These are phyloP conservation scores for Hemisphaericaspora nanyangensis DNA, from an alignment of 805 yeast genomes.

Conservation along the genomic window DNA sequence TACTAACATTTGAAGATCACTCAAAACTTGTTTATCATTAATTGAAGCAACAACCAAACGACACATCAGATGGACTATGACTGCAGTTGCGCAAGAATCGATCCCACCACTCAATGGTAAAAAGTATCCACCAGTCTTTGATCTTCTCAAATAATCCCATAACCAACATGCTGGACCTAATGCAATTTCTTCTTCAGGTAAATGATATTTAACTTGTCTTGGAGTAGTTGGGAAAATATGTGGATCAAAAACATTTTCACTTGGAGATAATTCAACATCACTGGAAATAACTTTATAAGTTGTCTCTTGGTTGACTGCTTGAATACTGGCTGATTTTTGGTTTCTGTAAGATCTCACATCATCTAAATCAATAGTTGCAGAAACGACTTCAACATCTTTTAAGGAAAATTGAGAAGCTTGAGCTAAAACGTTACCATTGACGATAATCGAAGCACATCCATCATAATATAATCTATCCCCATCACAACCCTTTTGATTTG, in stretches of 20 bases:
- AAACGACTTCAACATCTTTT: constrained; percentile 87
- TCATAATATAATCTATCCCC: constrained; percentile 97
- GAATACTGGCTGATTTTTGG: constrained; percentile 73
- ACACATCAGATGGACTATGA: constrained; percentile 93
- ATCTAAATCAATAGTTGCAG: constrained; percentile 93
- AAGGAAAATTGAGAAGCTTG: constrained; percentile 91
- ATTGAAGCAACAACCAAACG: constrained; percentile 73
- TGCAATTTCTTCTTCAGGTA: constrained; percentile 95
- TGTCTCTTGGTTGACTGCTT: constrained; percentile 45
- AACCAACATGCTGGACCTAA: constrained; percentile 99
- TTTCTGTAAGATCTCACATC: constrained; percentile 83
- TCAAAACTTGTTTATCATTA: constrained; percentile 60
- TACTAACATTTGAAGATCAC: constrained; percentile 69
- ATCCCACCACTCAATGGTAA: constrained; percentile 96
- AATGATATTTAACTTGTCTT: constrained; percentile 55
- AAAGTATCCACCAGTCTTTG: constrained; percentile 86
- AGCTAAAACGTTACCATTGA: constrained; percentile 87
- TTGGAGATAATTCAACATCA: constrained; percentile 64
- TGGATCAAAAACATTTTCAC: constrained; percentile 56
- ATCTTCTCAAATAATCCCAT: constrained; percentile 95
- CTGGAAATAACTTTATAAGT: constrained; percentile 58
- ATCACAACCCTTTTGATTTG: constrained; percentile 97
- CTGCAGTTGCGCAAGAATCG: constrained; percentile 96
- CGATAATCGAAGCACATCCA: constrained; percentile 92
- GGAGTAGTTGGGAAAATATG: constrained; percentile 53